Evolutionary conservation across 768 basidiomycete genomes (phyloP).

Genomic region (Russula ochroleuca): DNA sequence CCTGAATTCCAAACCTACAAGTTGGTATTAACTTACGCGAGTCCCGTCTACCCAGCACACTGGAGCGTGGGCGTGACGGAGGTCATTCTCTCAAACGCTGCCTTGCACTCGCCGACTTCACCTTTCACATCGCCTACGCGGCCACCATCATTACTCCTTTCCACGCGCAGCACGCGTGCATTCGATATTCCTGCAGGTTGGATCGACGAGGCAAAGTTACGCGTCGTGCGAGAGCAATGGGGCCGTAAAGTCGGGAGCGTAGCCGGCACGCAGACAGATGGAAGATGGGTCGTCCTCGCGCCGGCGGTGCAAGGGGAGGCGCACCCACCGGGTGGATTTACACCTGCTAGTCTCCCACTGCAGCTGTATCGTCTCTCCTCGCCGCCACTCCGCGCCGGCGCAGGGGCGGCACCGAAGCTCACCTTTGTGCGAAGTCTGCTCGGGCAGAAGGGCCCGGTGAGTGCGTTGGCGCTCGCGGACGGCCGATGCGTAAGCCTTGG

Average conservation of each 20-base stretch:
- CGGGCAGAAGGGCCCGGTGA: slow-evolving; percentile 64
- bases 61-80: slow-evolving; percentile 79
- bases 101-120: slow-evolving; percentile 1
- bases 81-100: slow-evolving; percentile 51
- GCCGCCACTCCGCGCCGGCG: slow-evolving; percentile 45
- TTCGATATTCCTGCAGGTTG: slow-evolving; percentile 69
- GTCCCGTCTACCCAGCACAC: slow-evolving; percentile 76
- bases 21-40: slow-evolving; percentile 67
- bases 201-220: slow-evolving; percentile 63
- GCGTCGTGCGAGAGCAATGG: slow-evolving; percentile 69
- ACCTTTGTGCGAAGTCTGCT: slow-evolving; percentile 67
- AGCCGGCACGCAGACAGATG: slow-evolving; percentile 75
- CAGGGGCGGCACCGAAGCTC: slow-evolving; percentile 56
- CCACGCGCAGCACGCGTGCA: slow-evolving; percentile 62
- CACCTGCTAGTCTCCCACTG: slow-evolving; percentile 43
- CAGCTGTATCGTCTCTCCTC: slow-evolving; percentile 73
- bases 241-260: slow-evolving; percentile 65
- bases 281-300: slow-evolving; percentile 79
- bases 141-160: slow-evolving; percentile 43
- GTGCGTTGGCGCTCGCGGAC: slow-evolving; percentile 68
- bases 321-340: slow-evolving; percentile 28
- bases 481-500: slow-evolving; percentile 78
- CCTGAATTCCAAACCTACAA: slow-evolving; percentile 59
- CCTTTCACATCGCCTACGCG: slow-evolving; percentile 31
- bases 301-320: slow-evolving; percentile 39